Evolutionary conservation across 345 rosid species (phyloP), one percentile per base, ranked within the genome.

Genomic region (Murraya paniculata): DNA sequence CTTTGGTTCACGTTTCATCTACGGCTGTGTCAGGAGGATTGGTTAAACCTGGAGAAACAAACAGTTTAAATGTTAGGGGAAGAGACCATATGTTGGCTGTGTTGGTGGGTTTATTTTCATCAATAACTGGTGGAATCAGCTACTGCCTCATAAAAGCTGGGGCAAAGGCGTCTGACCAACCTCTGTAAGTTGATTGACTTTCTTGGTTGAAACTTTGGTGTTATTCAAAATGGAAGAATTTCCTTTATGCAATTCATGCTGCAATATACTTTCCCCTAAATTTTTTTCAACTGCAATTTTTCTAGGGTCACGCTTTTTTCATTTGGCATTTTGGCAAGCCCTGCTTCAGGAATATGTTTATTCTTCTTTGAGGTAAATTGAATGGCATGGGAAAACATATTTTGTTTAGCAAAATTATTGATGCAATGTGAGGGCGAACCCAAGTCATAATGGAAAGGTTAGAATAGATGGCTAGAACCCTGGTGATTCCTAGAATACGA

Each of bases 111-210:
- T 75, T 92, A 50, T 78, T 93, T 68, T 91, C 98, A 66, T 90
- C 97, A 48, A 73, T 92, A 78, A 86, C 93, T 81, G 93, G 97
- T 81, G 98, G 98, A 79, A 83, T 91, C 81, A 91, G 89, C 87
- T 93, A 86, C 74, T 95, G 92, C 86, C 87, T 93, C 45, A 88
- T 90, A 77, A 90, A 84, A 81, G 91, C 97, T 78, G 94, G 90
- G 68, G 95, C 98, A 77, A 91, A 86, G 87, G 93, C 96, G 66
- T 88, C 92, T 18, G 97, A 89, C 82, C 97, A 91, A 81, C 95
- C 98, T 75, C 77, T 93, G 98, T 95, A 87, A 89, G 97, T 73
- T 82, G 79, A 68, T 41, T 30, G 38, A 61, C 69, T 39, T 66
- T 68, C 30, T 64, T 30, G 71, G 8, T 57, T 33, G 41, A 41